A percentile compares a stretch with the other conserved stretches of the same genome.
These are phyloP conservation scores for Arthrobotrys pseudoclavata DNA, from an alignment of 2,329 filamentous ascomycete species.

Conservation along the genomic window DNA sequence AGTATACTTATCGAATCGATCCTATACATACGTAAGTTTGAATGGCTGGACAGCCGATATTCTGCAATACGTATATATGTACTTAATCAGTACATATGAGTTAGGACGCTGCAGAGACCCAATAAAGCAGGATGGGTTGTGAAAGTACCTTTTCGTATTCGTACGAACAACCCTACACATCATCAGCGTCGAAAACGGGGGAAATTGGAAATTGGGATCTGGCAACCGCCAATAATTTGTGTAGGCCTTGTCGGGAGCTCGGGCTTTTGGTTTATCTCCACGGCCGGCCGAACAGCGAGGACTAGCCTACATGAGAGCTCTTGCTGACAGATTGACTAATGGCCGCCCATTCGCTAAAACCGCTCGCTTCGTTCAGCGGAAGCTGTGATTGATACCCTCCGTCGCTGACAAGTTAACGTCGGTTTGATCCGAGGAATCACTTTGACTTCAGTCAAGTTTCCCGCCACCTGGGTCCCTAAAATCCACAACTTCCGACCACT, in stretches of 20 bases:
- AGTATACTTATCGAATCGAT: neutral
- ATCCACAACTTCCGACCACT: conserved; percentile 11
- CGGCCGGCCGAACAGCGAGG: conserved; percentile 21
- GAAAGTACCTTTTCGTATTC: conserved; percentile 14
- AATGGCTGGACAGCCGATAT: conserved; percentile 12
- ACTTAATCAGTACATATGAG: neutral
- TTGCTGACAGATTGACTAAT: conserved; percentile 19
- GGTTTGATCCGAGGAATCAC: conserved; percentile 12
- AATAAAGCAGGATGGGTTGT: neutral
- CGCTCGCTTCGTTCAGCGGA: conserved; percentile 5
- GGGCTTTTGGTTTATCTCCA: conserved; percentile 22
- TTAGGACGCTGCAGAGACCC: conserved; percentile 10
- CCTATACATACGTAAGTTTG: conserved; percentile 1
- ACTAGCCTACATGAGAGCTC: conserved; percentile 13
- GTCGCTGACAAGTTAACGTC: conserved; percentile 1
- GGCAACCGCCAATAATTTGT: neutral
- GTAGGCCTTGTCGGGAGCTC: conserved; percentile 2
- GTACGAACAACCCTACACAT: conserved; percentile 15
- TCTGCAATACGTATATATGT: neutral
- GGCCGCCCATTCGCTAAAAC: conserved; percentile 13
- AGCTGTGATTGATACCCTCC: conserved; percentile 6
- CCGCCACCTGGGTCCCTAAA: neutral
- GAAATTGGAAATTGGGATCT: neutral
- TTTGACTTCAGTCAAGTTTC: neutral
- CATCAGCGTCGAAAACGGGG: neutral